Percentiles rank a stretch among this genome's conserved stretches.
These are phyloP conservation scores for Claviceps sp. DNA, from an alignment of 2,329 filamentous ascomycete species.

Conservation along the genomic window DNA sequence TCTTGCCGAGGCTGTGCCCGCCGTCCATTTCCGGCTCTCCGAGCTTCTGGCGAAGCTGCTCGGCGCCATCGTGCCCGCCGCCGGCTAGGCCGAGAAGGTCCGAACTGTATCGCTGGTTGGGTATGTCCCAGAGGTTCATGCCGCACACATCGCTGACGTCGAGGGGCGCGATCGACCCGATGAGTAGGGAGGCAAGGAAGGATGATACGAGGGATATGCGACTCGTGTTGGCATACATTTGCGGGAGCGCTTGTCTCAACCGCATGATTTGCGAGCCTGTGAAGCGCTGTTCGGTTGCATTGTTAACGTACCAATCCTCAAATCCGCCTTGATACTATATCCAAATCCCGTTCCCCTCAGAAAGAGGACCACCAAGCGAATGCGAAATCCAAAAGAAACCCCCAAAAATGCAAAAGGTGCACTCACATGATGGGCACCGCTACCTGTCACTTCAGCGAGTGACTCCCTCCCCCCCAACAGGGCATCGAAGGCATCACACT, in stretches of 20 bases:
- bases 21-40: conserved; percentile 71
- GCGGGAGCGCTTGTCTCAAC: conserved; percentile 66
- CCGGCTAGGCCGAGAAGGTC: conserved; percentile 63
- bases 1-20: conserved; percentile 59
- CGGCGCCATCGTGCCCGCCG: conserved; percentile 47
- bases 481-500: conserved; percentile 80
- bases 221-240: conserved; percentile 66
- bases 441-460: conserved; percentile 72
- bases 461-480: conserved; percentile 51
- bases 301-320: background rate
- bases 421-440: conserved; percentile 83
- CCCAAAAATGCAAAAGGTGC: background rate
- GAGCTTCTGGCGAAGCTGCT: conserved; percentile 61
- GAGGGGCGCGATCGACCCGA: conserved; percentile 74
- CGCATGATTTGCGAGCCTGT: conserved; percentile 94
- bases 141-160: conserved; percentile 92
- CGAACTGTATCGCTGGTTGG: conserved; percentile 58
- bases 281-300: conserved; percentile 51
- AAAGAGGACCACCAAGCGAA: background rate
- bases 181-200: conserved; percentile 81
- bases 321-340: too few species aligned
- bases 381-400: too few species aligned
- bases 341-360: too few species aligned
- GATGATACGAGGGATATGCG: conserved; percentile 91
- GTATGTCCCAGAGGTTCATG: conserved; percentile 93